These are phyloP conservation scores for Chytriomyces sp. DNA, from an alignment of 192 early-diverging fungal genomes.

Conservation along the genomic window DNA sequence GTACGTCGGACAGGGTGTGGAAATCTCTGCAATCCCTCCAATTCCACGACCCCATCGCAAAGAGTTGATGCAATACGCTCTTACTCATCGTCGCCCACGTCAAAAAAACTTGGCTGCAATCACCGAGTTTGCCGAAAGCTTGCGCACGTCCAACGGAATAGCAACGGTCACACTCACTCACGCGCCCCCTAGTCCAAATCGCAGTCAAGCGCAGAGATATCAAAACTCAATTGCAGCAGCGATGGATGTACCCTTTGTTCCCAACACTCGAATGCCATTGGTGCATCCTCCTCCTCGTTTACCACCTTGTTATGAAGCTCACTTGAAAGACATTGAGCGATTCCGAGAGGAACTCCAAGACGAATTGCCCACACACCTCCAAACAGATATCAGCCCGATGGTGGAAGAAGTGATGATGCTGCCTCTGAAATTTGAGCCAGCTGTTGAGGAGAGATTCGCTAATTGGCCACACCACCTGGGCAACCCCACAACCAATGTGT, in stretches of 20 bases:
- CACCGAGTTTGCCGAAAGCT: neutral
- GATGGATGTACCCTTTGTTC: slow-evolving; percentile 42
- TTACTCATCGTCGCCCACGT: neutral
- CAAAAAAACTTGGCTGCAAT: neutral
- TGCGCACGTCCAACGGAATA: neutral
- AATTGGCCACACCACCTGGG: slow-evolving; percentile 14
- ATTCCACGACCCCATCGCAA: slow-evolving; percentile 47
- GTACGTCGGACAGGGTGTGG: neutral
- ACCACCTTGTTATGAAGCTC: slow-evolving; percentile 35
- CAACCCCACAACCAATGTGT: slow-evolving; percentile 8
- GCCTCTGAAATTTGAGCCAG: slow-evolving; percentile 31
- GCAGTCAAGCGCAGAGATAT: neutral
- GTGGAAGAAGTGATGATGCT: slow-evolving; percentile 7
- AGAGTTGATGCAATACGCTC: slow-evolving; percentile 26
- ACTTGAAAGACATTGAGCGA: slow-evolving; percentile 30
- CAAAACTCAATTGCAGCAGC: slow-evolving; percentile 47
- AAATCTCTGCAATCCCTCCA: slow-evolving; percentile 10
- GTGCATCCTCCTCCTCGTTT: slow-evolving; percentile 41
- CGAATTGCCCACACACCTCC: too few species aligned
- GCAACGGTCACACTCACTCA: neutral
- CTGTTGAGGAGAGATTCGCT: slow-evolving; percentile 24
- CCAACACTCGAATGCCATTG: slow-evolving; percentile 14
- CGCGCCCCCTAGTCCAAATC: neutral
- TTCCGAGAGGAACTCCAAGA: slow-evolving; percentile 17
- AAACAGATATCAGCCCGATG: neutral